A percentile compares a stretch with the other conserved stretches of the same genome.
phyloP scores from a whole-genome alignment of 1,284 basidiomycete species.

The Ustilago bromivora region DNA sequence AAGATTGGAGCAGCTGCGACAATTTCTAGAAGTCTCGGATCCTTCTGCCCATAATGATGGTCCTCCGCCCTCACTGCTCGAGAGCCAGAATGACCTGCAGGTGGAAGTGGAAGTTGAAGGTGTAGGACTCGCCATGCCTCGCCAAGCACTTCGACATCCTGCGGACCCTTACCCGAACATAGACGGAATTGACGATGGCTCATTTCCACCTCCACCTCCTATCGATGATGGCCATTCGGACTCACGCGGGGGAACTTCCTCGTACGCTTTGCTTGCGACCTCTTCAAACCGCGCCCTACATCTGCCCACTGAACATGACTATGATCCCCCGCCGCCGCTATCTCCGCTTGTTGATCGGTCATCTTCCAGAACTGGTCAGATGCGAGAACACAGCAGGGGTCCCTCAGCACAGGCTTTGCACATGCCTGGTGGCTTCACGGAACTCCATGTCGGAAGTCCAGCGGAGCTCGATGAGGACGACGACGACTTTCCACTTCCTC shows the following conservation, averaged over 20 bases:
- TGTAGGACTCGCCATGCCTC: constrained; percentile 58
- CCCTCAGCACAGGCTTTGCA: neutral
- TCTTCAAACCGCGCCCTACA: neutral
- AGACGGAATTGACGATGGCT: neutral
- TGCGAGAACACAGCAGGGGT: neutral
- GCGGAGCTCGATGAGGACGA: neutral
- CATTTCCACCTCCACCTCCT: constrained; percentile 32
- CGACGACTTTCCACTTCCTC: neutral
- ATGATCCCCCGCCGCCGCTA: constrained; percentile 33
- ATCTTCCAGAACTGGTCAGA: neutral
- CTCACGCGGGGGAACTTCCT: neutral
- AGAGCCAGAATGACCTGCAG: constrained; percentile 58
- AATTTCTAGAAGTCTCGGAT: constrained; percentile 37
- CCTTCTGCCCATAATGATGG: constrained; percentile 32
- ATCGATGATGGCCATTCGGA: constrained; percentile 20
- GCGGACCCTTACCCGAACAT: constrained; percentile 30
- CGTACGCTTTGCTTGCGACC: constrained; percentile 8
- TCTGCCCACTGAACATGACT: neutral
- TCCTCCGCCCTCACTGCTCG: constrained; percentile 56
- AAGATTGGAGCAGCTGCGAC: constrained; percentile 45
- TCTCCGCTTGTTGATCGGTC: constrained; percentile 20
- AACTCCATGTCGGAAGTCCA: neutral
- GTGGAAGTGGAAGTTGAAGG: constrained; percentile 65
- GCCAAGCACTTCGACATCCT: constrained; percentile 29
- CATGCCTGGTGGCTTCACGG: constrained; percentile 1